Percentiles rank a stretch among this genome's conserved stretches.
Conservation (phyloP, 1,284 basidiomycete species). For the Trametes hirsuta region DNA sequence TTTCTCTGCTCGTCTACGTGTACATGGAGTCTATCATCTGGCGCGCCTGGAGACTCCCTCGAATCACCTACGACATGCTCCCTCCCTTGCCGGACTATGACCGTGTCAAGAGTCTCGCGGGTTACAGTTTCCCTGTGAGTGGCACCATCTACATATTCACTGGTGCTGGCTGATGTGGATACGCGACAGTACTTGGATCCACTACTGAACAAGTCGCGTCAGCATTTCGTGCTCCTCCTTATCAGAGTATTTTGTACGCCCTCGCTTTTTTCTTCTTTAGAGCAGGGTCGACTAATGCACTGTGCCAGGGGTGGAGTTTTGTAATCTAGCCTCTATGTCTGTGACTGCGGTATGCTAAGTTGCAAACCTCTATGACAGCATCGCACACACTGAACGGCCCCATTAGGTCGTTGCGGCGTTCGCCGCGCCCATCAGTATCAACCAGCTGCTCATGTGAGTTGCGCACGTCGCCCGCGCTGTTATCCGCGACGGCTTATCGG, state of each 20-base stretch:
- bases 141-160: background rate
- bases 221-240: constrained; percentile 35
- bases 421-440: constrained; percentile 49
- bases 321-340: constrained; percentile 27
- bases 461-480: background rate
- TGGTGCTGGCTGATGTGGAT: background rate
- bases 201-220: constrained; percentile 24
- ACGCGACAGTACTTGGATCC: constrained; percentile 36
- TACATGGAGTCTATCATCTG: constrained; percentile 39
- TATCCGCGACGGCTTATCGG: background rate
- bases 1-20: constrained; percentile 34
- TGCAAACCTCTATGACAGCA: background rate
- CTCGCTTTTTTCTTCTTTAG: background rate
- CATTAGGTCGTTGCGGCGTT: constrained; percentile 35
- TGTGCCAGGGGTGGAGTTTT: constrained; percentile 27
- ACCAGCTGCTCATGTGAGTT: constrained; percentile 32
- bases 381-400: background rate
- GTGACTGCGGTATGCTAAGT: constrained; percentile 10
- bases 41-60: constrained; percentile 32
- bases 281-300: background rate
- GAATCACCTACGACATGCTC: constrained; percentile 38
- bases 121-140: constrained; percentile 37
- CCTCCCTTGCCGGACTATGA: constrained; percentile 55
- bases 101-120: constrained; percentile 42
- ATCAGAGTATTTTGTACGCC: constrained; percentile 30